Conservation (phyloP, 176 grass and related monocot genomes). For the Oryza australiensis region DNA sequence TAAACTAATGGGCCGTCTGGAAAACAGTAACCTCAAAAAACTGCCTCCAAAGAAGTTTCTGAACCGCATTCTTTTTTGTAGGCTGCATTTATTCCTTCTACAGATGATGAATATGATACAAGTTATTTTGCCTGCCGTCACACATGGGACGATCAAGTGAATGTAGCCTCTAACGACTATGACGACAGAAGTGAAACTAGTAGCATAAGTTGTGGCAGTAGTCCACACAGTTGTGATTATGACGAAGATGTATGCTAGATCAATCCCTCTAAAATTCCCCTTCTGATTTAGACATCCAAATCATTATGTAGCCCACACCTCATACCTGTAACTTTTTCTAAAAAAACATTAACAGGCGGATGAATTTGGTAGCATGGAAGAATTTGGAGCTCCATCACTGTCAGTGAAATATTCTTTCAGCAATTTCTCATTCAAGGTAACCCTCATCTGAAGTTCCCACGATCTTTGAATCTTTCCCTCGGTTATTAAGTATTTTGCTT, state of each 20-base stretch:
- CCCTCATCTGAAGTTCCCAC: not conserved
- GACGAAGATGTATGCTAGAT: slow-evolving; percentile 84
- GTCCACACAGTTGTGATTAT: slow-evolving; percentile 56
- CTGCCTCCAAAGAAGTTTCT: not conserved
- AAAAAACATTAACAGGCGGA: slow-evolving; percentile 58
- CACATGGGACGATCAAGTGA: slow-evolving; percentile 59
- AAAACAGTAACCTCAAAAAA: not conserved
- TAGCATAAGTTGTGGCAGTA: slow-evolving; percentile 85
- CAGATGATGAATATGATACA: slow-evolving; percentile 92
- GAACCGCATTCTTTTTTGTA: slow-evolving; percentile 28
- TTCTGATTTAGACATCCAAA: not conserved
- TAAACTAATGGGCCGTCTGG: slow-evolving; percentile 3
- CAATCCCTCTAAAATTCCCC: not conserved
- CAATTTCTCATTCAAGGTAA: slow-evolving; percentile 98
- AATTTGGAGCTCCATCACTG: slow-evolving; percentile 61
- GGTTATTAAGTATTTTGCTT: not conserved
- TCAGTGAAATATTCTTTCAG: slow-evolving; percentile 93
- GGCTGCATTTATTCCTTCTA: slow-evolving; percentile 81
- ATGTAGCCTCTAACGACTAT: slow-evolving; percentile 44
- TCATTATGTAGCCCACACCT: not conserved
- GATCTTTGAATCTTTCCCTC: not conserved
- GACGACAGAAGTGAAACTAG: slow-evolving; percentile 71
- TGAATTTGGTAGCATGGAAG: slow-evolving; percentile 93
- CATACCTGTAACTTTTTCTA: not conserved
- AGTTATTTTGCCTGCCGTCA: slow-evolving; percentile 92